Conservation (phyloP, 164 flowering plant species). For the Nymphaea colorata region DNA sequence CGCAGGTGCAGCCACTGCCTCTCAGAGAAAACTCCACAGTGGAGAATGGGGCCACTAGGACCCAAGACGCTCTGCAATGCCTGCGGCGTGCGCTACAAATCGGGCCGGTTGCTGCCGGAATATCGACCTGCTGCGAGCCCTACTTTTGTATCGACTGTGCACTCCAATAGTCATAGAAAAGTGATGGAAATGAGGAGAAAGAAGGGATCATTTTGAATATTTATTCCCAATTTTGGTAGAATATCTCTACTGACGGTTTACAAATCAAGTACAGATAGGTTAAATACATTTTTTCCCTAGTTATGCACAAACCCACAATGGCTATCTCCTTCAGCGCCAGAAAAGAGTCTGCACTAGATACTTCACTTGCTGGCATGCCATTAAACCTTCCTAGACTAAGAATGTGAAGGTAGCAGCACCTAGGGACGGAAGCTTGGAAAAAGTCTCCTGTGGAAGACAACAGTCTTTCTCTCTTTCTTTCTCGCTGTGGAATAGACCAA, state of each 20-base stretch:
- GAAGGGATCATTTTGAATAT: conserved; percentile 14
- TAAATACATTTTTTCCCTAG: background rate
- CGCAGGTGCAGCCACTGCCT: conserved; percentile 73
- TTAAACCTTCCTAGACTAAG: too few relatives aligned
- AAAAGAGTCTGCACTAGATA: too few relatives aligned
- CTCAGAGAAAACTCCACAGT: conserved; percentile 81
- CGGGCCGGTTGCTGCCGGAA: conserved; percentile 81
- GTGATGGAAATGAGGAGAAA: conserved; percentile 68
- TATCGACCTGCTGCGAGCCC: conserved; percentile 87
- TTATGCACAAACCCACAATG: background rate
- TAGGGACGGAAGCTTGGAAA: too few relatives aligned
- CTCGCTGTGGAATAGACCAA: too few relatives aligned
- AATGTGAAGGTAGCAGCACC: too few relatives aligned
- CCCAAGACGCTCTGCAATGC: conserved; percentile 92
- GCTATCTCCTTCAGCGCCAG: too few relatives aligned
- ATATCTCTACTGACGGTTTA: background rate
- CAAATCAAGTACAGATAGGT: background rate
- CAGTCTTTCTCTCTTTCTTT: too few relatives aligned
- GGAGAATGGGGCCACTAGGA: conserved; percentile 84
- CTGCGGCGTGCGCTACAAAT: conserved; percentile 84
- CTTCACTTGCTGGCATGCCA: too few relatives aligned
- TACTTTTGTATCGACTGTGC: conserved; percentile 41
- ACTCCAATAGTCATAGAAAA: conserved; percentile 80
- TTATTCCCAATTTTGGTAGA: background rate
- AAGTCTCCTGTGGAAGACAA: too few relatives aligned